Conservation (phyloP, 2,329 filamentous ascomycete species). For the Rosellinia necatrix region DNA sequence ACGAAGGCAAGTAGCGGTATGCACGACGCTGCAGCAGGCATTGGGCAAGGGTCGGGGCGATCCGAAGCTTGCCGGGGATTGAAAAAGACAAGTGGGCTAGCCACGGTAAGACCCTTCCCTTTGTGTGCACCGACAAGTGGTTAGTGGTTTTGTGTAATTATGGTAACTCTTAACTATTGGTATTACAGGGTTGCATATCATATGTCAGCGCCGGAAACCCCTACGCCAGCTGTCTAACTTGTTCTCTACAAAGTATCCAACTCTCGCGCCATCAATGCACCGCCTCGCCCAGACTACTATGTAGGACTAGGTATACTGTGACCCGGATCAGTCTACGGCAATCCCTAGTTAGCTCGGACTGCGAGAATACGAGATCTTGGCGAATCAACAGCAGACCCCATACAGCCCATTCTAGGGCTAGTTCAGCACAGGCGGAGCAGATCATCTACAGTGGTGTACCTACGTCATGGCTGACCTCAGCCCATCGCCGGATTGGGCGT, state of each 20-base stretch:
- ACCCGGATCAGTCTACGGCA: no score
- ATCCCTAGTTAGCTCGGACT: background rate
- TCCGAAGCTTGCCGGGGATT: background rate
- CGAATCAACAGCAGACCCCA: conserved; percentile 18
- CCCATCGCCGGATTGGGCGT: no score
- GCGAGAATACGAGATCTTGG: conserved; percentile 39
- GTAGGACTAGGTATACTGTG: no score
- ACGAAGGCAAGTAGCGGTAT: conserved; percentile 7
- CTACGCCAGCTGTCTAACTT: no score
- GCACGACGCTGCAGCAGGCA: background rate
- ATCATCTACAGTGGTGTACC: conserved; percentile 28
- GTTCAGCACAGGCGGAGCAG: conserved; percentile 12
- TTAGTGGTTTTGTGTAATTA: no score
- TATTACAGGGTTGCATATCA: no score
- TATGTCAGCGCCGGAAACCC: no score
- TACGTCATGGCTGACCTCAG: conserved; percentile 30
- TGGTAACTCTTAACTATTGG: no score
- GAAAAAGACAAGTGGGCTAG: background rate
- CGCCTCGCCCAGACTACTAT: no score
- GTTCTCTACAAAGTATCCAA: no score
- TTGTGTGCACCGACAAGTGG: no score
- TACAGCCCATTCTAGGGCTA: conserved; percentile 1
- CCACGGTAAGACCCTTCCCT: background rate
- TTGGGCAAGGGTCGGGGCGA: background rate
- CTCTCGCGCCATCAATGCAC: no score